Evolutionary conservation across 768 basidiomycete species (phyloP), one percentile per base, ranked within the genome.

Genomic region (Lentinula boryana): DNA sequence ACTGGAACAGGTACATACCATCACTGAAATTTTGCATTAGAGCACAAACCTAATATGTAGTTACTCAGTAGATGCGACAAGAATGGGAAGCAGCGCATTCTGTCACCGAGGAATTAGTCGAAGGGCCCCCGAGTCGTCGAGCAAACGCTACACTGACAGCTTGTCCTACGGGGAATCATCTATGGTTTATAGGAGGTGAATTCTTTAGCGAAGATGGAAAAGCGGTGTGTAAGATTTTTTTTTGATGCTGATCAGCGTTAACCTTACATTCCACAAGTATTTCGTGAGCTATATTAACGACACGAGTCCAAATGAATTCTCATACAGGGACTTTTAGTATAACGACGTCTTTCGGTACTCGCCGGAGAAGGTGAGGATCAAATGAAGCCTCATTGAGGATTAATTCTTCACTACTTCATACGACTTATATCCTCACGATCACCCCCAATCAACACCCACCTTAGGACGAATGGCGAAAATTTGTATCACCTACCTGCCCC

Each of bases 391-490:
- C 32, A 18, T n/a, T n/a, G 16, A 43, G 5, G 16, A 43, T 43
- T n/a, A 3, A 10, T 5, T 43, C 41, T 43, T 38, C 36, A 9
- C 13, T 1, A 38, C 36, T 38, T 38, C 36, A 9, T 38, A 9
- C 36, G 35, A n/a, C 8, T 5, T 8, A 12, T 18, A 18, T 18
- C 21, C 9, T 23, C 18, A 31, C 33, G 16, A 31, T 27, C 32
- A 21, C n/a, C 48, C 16, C 15, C 54, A 12, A 4, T 54, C 16
- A 43, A 38, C 36, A 8, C 13, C 36, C 7, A 38, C 36, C 35
- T 41, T 54, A 89, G 85, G 86, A 95, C 66, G 94, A 96, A 78
- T 96, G 94, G 94, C 81, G 89, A 9, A 85, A 84, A 66, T 95
- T 92, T 63, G 78, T 93, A 31, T 92, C 90, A 0, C 87, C 85